Evolutionary conservation across 345 rosid species (phyloP), one percentile per base, ranked within the genome.

Genomic region (Sapria himalayana): DNA sequence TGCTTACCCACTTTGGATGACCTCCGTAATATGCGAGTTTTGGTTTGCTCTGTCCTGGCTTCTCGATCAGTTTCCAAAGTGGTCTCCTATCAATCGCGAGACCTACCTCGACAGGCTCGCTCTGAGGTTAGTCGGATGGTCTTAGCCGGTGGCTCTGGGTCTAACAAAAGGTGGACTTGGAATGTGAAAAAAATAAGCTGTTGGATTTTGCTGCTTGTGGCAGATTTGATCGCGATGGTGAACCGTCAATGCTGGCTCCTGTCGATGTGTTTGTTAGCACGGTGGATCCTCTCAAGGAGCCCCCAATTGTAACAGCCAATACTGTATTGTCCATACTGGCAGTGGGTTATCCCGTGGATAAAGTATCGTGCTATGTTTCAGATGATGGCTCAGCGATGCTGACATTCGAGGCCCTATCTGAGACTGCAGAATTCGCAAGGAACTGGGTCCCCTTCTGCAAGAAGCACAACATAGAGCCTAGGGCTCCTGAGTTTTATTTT

Each of bases 21-120:
- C 77, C 48, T 89, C 94, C 3, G 89, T 89, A 58, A 89, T 89
- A 35, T 89, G 98, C 62, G 98, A 89, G 91, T 68, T 89, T 64
- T 86, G 94, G 97, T 89, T 89, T 74, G 94, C 98, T 33, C 66
- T 82, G 60, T 89, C 98, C 21, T 89, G 98, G 98, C 85, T 89
- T 55, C 70, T 89, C 53, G 98, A 89, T 71, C 98, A 89, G 72
- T 82, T 89, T 63, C 98, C 98, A 41, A 89, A 89, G 54, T 89
- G 98, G 98, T 72, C 15, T 48, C 98, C 98, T 32, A 56, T 82
- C 50, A 89, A 89, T 63, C 82, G 94, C n/a, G 98, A 89, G 69
- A 89, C 98, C 15, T 82, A 58, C 59, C 85, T 89, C 29, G 94
- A 89, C 63, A 76, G 98, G 65, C 93, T 89, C 17, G 71, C 82